Evolutionary conservation across 257 asterid genomes (phyloP).

Genomic region (Solanum ossicruentum): DNA sequence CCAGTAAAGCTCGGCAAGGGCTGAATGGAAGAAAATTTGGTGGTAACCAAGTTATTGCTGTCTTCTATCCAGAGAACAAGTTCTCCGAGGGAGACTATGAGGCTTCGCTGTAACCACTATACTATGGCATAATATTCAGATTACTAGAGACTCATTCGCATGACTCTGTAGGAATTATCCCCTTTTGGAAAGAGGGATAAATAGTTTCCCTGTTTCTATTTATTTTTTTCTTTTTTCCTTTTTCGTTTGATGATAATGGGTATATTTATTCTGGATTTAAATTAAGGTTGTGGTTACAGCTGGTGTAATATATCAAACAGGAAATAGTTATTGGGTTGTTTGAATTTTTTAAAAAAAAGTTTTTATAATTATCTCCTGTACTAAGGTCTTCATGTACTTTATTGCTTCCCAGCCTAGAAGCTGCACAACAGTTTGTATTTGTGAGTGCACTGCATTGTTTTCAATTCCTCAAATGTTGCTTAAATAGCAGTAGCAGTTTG

Average conservation of each 20-base stretch:
- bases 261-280: background rate
- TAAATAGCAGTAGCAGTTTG: background rate
- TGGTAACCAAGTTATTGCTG: constrained; percentile 72
- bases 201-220: background rate
- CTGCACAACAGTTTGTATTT: background rate
- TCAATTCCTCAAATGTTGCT: background rate
- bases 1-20: constrained; percentile 70
- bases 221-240: background rate
- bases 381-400: background rate
- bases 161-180: background rate
- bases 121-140: background rate
- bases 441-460: background rate
- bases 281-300: background rate
- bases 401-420: background rate
- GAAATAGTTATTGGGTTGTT: background rate
- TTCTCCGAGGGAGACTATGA: constrained; percentile 69
- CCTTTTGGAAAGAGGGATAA: background rate
- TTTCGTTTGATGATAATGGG: background rate
- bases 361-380: background rate
- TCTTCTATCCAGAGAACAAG: constrained; percentile 75
- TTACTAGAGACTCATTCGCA: background rate
- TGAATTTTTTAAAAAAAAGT: background rate
- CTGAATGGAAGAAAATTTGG: constrained; percentile 88
- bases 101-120: constrained; percentile 23
- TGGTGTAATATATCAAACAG: background rate